Evolutionary conservation across 208 protist species (phyloP).

Genomic region (Tritrichomonas musculus): DNA sequence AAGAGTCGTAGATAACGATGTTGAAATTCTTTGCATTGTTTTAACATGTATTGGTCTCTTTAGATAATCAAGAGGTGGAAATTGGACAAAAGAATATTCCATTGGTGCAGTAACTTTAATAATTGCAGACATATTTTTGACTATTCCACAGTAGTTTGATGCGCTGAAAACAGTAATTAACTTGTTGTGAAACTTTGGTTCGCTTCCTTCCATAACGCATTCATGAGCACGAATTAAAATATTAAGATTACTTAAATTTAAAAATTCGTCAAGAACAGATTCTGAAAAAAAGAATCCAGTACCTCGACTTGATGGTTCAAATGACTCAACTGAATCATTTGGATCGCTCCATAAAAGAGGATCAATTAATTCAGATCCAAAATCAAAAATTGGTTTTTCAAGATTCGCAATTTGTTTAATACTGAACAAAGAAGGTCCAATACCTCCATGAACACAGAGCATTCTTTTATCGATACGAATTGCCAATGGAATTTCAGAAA

Average conservation of each 20-base stretch:
- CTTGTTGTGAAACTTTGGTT: neutral
- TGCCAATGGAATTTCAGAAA: neutral
- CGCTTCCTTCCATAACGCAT: neutral
- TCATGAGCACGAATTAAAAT: conserved; percentile 10
- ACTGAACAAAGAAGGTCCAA: neutral
- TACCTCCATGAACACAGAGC: neutral
- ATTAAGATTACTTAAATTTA: neutral
- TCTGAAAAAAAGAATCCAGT: neutral
- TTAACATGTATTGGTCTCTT: too few species aligned
- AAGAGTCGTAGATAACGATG: too few species aligned
- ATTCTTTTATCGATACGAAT: neutral
- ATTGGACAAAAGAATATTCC: too few species aligned
- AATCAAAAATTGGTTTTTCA: neutral
- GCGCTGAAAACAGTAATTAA: neutral
- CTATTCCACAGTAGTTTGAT: neutral
- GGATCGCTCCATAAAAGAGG: neutral
- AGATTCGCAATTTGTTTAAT: neutral
- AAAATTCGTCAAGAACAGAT: neutral
- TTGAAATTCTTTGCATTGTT: too few species aligned
- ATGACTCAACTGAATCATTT: neutral
- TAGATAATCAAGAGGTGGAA: too few species aligned
- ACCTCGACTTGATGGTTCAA: neutral
- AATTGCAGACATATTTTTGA: neutral
- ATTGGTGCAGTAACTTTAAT: neutral
- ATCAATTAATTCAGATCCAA: neutral